phyloP scores from a whole-genome alignment of 139 green algal species.

The Nannochloris sp. region DNA sequence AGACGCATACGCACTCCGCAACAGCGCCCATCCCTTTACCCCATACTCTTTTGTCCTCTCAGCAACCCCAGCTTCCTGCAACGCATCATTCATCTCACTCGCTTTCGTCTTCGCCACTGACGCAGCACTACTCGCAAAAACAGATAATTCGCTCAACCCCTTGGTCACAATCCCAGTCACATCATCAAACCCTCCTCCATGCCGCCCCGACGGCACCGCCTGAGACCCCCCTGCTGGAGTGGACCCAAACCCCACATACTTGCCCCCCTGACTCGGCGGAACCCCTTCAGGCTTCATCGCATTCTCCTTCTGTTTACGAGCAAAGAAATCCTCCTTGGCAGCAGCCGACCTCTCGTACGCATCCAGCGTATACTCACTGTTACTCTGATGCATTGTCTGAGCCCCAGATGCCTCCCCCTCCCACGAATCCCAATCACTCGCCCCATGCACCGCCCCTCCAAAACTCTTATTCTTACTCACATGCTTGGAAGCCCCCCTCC shows the following conservation, averaged over 20 bases:
- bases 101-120: constrained; percentile 7
- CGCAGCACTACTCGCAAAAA: constrained; percentile 15
- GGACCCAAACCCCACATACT: constrained; percentile 97
- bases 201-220: neutral
- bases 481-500: constrained; percentile 1
- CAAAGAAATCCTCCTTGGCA: constrained; percentile 88
- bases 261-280: constrained; percentile 83
- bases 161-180: constrained; percentile 45
- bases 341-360: constrained; percentile 65
- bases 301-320: constrained; percentile 78
- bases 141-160: constrained; percentile 39
- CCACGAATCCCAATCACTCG: constrained; percentile 71
- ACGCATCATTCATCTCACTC: neutral
- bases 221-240: constrained; percentile 9
- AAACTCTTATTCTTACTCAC: neutral
- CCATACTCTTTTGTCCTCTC: constrained; percentile 39
- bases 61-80: constrained; percentile 18
- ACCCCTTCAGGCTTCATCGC: constrained; percentile 64
- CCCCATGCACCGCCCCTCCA: neutral
- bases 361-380: constrained; percentile 49
- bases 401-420: neutral
- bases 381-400: neutral
- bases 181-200: constrained; percentile 10
- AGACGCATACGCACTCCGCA: constrained; percentile 35
- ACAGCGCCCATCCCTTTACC: constrained; percentile 35